Conservation (phyloP, 441 rosid species). For the Eutrema salsugineum region DNA sequence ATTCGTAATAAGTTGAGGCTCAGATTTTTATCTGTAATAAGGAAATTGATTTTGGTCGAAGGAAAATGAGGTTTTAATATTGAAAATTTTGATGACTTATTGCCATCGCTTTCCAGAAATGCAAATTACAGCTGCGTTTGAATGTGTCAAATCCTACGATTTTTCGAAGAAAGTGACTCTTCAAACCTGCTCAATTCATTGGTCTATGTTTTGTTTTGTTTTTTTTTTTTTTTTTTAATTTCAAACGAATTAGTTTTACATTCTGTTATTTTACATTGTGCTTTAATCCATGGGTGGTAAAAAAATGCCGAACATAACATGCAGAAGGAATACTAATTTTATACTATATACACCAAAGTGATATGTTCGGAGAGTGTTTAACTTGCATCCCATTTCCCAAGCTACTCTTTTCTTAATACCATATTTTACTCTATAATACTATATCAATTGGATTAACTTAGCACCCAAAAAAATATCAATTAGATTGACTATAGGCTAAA, state of each 20-base stretch:
- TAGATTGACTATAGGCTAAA: background rate
- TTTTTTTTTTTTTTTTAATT: no score
- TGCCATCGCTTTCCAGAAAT: background rate
- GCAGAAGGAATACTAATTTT: background rate
- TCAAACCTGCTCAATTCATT: conserved; percentile 3
- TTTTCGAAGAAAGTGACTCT: conserved; percentile 17
- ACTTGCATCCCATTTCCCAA: background rate
- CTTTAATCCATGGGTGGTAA: no score
- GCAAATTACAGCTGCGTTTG: conserved; percentile 25
- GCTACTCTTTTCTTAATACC: background rate
- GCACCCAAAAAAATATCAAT: no score
- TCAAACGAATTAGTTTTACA: no score
- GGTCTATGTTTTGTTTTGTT: background rate
- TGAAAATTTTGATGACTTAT: background rate
- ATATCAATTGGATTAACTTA: background rate
- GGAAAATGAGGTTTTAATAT: background rate
- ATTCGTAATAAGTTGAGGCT: no score
- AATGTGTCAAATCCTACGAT: conserved; percentile 1
- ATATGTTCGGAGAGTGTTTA: background rate
- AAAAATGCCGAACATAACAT: no score
- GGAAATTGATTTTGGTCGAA: no score
- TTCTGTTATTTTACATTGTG: no score
- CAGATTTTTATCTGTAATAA: background rate
- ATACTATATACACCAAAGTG: no score
- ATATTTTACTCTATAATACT: background rate